A percentile compares a stretch with the other conserved stretches of the same genome.
Conservation (phyloP, 495 filamentous ascomycete genomes). For the Penicillium angulare region DNA sequence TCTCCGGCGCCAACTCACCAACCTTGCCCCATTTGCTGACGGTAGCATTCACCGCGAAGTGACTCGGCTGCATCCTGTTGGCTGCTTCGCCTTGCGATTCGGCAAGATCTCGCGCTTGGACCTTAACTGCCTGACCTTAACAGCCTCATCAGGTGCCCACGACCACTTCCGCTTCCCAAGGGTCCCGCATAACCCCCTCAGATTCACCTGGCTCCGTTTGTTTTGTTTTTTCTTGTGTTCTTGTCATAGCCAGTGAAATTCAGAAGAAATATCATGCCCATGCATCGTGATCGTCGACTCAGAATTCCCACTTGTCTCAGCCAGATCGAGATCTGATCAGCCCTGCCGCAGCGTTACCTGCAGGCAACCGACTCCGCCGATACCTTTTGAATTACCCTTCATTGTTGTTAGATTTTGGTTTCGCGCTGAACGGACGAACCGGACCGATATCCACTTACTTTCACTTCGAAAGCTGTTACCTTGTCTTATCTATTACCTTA, state of each 20-base stretch:
- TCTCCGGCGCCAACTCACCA: constrained; percentile 13
- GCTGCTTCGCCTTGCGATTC: constrained; percentile 13
- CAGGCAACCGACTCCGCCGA: constrained; percentile 19
- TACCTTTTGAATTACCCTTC: not conserved
- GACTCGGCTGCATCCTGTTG: constrained; percentile 15
- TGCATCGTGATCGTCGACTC: not conserved
- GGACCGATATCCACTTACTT: too few species aligned
- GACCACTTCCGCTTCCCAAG: not conserved
- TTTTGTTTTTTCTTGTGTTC: not conserved
- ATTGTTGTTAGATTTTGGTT: too few species aligned
- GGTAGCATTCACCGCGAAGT: not conserved
- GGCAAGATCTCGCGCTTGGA: constrained; percentile 24
- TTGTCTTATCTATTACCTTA: too few species aligned
- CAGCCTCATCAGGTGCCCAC: constrained; percentile 31
- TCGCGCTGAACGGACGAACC: too few species aligned
- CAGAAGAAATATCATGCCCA: constrained; percentile 3
- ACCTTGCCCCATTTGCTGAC: constrained; percentile 13
- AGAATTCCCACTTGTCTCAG: constrained; percentile 6
- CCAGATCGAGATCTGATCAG: constrained; percentile 15
- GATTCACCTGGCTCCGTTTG: constrained; percentile 4
- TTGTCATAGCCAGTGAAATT: not conserved
- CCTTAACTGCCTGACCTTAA: constrained; percentile 24
- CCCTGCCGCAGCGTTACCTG: constrained; percentile 16
- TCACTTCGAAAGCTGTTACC: too few species aligned
- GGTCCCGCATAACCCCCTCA: not conserved